Evolutionary conservation across 169 alveolate species (phyloP).

Genomic region (Plasmodium reichenowi): DNA sequence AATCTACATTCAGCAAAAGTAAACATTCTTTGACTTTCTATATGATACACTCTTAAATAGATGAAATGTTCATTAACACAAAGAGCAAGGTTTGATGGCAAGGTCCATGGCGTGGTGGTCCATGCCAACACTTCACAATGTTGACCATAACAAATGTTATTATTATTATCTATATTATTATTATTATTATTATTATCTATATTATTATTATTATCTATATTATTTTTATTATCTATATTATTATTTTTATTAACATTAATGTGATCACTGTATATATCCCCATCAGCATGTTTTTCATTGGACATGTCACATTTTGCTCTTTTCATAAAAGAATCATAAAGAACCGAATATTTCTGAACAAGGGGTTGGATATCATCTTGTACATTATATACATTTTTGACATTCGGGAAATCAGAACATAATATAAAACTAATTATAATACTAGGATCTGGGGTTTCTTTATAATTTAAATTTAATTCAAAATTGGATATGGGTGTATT

Average conservation of each 20-base stretch:
- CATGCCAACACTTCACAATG: conserved; percentile 91
- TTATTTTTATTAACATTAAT: no score
- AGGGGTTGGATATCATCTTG: background rate
- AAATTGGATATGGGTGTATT: conserved; percentile 98
- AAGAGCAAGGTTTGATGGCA: conserved; percentile 97
- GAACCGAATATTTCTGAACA: background rate
- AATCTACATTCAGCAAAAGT: conserved; percentile 92
- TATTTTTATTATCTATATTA: no score
- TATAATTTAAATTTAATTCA: conserved; percentile 97
- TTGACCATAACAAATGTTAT: background rate
- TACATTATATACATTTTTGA: conserved; percentile 11
- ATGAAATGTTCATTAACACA: conserved; percentile 94
- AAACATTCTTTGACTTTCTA: conserved; percentile 81
- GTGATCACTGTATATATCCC: no score
- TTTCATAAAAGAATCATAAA: background rate
- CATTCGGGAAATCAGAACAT: background rate
- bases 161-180: background rate
- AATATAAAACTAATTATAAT: conserved; percentile 93
- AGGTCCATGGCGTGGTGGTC: conserved; percentile 99
- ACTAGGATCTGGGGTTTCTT: conserved; percentile 97
- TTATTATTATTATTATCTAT: background rate
- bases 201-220: no score
- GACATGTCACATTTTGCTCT: no score
- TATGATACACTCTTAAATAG: conserved; percentile 90
- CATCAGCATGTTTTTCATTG: background rate